Conservation (phyloP, 1,284 basidiomycete genomes). For the Pseudozyma tsukubaensis region DNA sequence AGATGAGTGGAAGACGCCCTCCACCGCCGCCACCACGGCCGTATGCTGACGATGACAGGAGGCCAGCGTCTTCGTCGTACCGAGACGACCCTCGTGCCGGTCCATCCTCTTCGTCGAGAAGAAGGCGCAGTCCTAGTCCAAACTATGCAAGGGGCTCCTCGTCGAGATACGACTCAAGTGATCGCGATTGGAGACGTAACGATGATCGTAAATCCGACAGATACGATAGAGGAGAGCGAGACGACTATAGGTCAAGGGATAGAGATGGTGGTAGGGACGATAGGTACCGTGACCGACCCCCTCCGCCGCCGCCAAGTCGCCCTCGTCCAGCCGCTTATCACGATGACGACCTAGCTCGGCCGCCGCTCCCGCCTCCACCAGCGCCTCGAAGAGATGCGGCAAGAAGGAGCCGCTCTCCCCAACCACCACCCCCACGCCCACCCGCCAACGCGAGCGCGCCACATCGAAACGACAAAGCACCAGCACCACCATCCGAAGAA, state of each 20-base stretch:
- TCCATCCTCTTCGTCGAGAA: slow-evolving; percentile 14
- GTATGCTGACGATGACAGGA: slow-evolving; percentile 14
- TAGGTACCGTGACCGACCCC: slow-evolving; percentile 11
- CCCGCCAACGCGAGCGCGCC: neutral
- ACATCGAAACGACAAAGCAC: neutral
- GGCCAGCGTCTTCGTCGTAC: neutral
- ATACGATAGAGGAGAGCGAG: slow-evolving; percentile 2
- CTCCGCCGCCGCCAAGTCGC: slow-evolving; percentile 18
- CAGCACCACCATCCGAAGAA: neutral
- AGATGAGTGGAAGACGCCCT: slow-evolving; percentile 31
- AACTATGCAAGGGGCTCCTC: neutral
- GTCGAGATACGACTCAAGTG: slow-evolving; percentile 1
- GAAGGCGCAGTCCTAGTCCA: slow-evolving; percentile 31
- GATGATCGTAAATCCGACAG: slow-evolving; percentile 8
- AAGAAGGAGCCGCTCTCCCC: slow-evolving; percentile 2
- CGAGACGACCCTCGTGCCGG: slow-evolving; percentile 16
- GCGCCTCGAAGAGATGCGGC: too few relatives aligned
- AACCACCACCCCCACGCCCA: slow-evolving; percentile 1
- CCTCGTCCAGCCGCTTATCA: slow-evolving; percentile 16
- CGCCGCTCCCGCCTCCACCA: neutral
- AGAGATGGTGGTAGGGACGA: slow-evolving; percentile 15
- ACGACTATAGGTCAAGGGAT: slow-evolving; percentile 13
- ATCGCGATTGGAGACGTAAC: slow-evolving; percentile 19
- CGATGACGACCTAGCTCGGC: neutral
- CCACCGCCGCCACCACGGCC: slow-evolving; percentile 29